Conservation (phyloP, 2,329 filamentous ascomycete genomes). For the Drechslerella stenobrocha region DNA sequence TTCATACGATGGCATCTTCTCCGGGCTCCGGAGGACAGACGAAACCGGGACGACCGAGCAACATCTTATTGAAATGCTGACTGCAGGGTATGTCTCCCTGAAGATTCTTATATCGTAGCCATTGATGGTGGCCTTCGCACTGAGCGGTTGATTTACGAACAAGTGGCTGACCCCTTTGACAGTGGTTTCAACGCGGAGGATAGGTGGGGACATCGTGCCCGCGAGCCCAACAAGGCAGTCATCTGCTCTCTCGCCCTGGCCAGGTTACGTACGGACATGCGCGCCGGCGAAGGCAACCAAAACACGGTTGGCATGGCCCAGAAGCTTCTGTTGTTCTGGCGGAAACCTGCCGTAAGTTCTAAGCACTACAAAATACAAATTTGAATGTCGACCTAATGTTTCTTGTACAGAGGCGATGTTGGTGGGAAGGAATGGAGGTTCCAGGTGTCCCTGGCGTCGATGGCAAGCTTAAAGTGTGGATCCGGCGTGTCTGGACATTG, state of each 20-base stretch:
- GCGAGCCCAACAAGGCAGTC: conserved; percentile 96
- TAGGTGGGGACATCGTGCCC: conserved; percentile 92
- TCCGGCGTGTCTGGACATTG: conserved; percentile 93
- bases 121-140: too few species aligned
- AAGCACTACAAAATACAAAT: background rate
- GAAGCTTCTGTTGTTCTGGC: conserved; percentile 95
- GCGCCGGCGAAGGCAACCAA: conserved; percentile 66
- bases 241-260: conserved; percentile 95
- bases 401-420: conserved; percentile 69
- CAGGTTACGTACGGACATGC: conserved; percentile 86
- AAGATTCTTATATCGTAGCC: too few species aligned
- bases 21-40: conserved; percentile 88
- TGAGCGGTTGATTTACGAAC: too few species aligned
- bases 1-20: conserved; percentile 92
- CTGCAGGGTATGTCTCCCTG: conserved; percentile 91
- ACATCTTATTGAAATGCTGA: conserved; percentile 98
- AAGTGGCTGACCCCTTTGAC: conserved; percentile 18
- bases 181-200: conserved; percentile 98
- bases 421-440: conserved; percentile 98
- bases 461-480: conserved; percentile 95
- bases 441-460: conserved; percentile 86
- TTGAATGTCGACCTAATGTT: background rate
- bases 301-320: conserved; percentile 94
- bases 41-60: conserved; percentile 96
- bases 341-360: conserved; percentile 72